Evolutionary conservation across 768 basidiomycete species (phyloP).

Genomic region (Ramaria sp.): DNA sequence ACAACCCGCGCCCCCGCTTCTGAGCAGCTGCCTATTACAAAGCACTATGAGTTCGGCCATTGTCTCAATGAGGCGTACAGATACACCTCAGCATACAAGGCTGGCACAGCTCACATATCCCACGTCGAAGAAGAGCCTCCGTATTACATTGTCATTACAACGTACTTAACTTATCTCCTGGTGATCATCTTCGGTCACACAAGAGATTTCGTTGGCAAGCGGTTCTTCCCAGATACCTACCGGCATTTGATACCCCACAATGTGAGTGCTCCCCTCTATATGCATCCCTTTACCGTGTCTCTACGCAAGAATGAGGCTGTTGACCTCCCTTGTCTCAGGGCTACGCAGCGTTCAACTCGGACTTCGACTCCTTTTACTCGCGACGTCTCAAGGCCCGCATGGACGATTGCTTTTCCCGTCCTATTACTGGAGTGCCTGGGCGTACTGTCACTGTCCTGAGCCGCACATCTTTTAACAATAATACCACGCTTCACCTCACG

Average conservation of each 20-base stretch:
- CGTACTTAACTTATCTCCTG: constrained; percentile 89
- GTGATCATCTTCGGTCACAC: constrained; percentile 90
- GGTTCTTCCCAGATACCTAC: constrained; percentile 57
- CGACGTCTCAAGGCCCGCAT: constrained; percentile 89
- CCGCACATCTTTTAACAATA: constrained; percentile 73
- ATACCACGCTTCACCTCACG: constrained; percentile 64
- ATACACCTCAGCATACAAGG: constrained; percentile 52
- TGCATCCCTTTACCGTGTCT: neutral
- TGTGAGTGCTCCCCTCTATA: constrained; percentile 35
- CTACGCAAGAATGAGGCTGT: neutral
- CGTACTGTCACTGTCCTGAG: constrained; percentile 84
- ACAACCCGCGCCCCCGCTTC: constrained; percentile 68
- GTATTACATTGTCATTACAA: constrained; percentile 84
- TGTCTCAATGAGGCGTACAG: constrained; percentile 70
- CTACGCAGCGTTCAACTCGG: constrained; percentile 92
- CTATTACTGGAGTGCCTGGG: constrained; percentile 90
- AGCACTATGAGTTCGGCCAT: constrained; percentile 90
- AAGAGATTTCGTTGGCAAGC: constrained; percentile 91
- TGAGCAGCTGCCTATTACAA: constrained; percentile 64
- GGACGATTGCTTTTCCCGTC: constrained; percentile 91
- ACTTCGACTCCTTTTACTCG: constrained; percentile 99
- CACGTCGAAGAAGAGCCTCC: constrained; percentile 77
- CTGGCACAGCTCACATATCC: constrained; percentile 36
- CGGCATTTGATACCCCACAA: constrained; percentile 73
- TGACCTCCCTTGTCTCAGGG: constrained; percentile 42